These are phyloP conservation scores for Podospora fimiseda DNA, from an alignment of 495 filamentous ascomycete species.

Conservation along the genomic window DNA sequence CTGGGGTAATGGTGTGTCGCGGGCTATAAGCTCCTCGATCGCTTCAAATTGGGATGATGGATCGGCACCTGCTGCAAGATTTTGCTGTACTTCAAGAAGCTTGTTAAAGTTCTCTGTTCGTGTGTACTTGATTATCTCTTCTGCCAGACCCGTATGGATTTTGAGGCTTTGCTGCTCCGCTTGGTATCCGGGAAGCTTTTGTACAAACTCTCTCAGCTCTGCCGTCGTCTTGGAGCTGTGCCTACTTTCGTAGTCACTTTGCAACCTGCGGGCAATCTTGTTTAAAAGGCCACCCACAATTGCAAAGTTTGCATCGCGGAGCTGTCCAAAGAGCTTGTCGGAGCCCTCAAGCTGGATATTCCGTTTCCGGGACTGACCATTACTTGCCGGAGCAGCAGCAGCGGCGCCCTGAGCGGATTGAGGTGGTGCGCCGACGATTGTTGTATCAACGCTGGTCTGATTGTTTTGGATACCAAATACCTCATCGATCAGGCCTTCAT, in stretches of 20 bases:
- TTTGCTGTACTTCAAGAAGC: constrained; percentile 89
- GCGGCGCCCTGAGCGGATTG: constrained; percentile 50
- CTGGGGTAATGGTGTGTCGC: constrained; percentile 68
- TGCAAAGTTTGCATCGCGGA: constrained; percentile 92
- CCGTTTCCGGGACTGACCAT: constrained; percentile 56
- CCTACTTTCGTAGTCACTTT: constrained; percentile 80
- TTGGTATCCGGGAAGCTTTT: constrained; percentile 85
- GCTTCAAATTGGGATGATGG: constrained; percentile 80
- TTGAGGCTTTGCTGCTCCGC: constrained; percentile 88
- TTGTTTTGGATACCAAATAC: constrained; percentile 83
- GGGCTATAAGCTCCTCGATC: constrained; percentile 88
- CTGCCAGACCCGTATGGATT: constrained; percentile 82
- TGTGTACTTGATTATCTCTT: constrained; percentile 92
- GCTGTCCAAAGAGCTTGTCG: constrained; percentile 80
- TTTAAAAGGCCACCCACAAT: constrained; percentile 85
- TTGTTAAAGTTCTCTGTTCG: constrained; percentile 81
- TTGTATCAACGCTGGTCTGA: constrained; percentile 87
- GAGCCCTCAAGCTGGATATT: constrained; percentile 86
- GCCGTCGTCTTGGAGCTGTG: constrained; percentile 80
- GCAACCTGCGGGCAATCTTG: constrained; percentile 81
- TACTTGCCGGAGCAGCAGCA: constrained; percentile 26
- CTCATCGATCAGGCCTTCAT: constrained; percentile 95
- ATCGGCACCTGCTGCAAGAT: constrained; percentile 85
- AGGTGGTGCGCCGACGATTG: constrained; percentile 70
- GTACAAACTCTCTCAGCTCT: constrained; percentile 88